These are phyloP conservation scores for Globisporangium iwayamae DNA, from an alignment of 352 stramenopile species.

Conservation along the genomic window DNA sequence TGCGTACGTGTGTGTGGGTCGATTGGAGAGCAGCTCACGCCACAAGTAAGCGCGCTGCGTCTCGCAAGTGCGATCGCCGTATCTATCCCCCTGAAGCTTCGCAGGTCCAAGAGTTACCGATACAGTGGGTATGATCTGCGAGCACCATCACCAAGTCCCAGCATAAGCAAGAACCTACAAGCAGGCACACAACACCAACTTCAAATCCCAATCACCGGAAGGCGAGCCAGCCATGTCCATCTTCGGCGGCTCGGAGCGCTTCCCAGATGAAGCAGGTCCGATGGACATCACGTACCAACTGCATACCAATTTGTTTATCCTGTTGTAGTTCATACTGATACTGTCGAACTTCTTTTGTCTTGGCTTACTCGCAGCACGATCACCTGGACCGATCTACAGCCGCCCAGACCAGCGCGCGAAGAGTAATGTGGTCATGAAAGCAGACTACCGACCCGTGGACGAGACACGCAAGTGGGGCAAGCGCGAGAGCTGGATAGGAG, in stretches of 20 bases:
- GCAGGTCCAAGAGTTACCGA: background rate
- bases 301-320: background rate
- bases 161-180: background rate
- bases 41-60: background rate
- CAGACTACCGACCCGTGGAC: slow-evolving; percentile 61
- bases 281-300: too few species aligned
- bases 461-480: slow-evolving; percentile 67
- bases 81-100: background rate
- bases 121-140: slow-evolving; percentile 4
- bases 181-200: background rate
- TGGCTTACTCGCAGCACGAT: slow-evolving; percentile 30
- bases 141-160: background rate
- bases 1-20: background rate
- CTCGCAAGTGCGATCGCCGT: background rate
- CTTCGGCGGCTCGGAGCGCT: slow-evolving; percentile 75
- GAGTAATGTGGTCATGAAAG: slow-evolving; percentile 69
- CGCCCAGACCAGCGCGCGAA: slow-evolving; percentile 54
- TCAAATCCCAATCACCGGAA: background rate
- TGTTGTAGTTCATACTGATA: background rate
- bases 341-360: too few species aligned
- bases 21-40: background rate
- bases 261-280: slow-evolving; percentile 62
- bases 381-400: slow-evolving; percentile 71
- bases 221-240: slow-evolving; percentile 47
- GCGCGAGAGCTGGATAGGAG: slow-evolving; percentile 81